Evolutionary conservation across 371 early-diverging fungal species (phyloP).

Genomic region (Mucor saturninus): DNA sequence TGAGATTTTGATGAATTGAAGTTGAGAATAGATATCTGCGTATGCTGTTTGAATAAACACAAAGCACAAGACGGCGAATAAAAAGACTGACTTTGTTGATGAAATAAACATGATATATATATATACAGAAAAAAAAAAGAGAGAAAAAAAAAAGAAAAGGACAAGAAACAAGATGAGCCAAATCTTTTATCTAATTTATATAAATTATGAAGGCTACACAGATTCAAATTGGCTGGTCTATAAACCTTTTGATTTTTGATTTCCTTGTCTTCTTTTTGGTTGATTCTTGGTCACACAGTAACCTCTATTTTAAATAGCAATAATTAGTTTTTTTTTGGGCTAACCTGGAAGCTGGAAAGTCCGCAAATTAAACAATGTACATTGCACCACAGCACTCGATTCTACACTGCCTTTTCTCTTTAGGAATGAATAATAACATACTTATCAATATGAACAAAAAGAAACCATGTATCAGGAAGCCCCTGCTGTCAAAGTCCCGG

Average conservation of each 20-base stretch:
- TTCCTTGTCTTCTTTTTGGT: conserved; percentile 28
- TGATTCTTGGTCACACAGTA: conserved; percentile 18
- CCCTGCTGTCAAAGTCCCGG: background rate
- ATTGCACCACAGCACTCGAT: conserved; percentile 11
- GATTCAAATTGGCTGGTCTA: conserved; percentile 23
- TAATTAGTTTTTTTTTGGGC: background rate
- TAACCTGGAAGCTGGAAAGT: conserved; percentile 3
- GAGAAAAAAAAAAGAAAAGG: background rate
- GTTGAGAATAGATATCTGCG: conserved; percentile 49
- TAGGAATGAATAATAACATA: background rate
- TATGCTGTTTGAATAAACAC: conserved; percentile 28
- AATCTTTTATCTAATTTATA: conserved; percentile 2
- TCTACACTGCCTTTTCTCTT: background rate
- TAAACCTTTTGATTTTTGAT: conserved; percentile 3
- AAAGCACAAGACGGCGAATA: conserved; percentile 20
- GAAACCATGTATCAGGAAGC: too few relatives aligned
- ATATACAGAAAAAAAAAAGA: background rate
- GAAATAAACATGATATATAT: conserved; percentile 7
- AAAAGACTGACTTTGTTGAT: conserved; percentile 18
- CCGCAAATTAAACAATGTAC: conserved; percentile 7
- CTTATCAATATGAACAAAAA: too few relatives aligned
- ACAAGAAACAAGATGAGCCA: conserved; percentile 2
- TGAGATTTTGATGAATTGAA: conserved; percentile 54
- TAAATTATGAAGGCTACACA: conserved; percentile 13
- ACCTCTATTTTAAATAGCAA: conserved; percentile 7